Evolutionary conservation across 345 rosid species (phyloP).

Genomic region (Bruguiera gymnorhiza): DNA sequence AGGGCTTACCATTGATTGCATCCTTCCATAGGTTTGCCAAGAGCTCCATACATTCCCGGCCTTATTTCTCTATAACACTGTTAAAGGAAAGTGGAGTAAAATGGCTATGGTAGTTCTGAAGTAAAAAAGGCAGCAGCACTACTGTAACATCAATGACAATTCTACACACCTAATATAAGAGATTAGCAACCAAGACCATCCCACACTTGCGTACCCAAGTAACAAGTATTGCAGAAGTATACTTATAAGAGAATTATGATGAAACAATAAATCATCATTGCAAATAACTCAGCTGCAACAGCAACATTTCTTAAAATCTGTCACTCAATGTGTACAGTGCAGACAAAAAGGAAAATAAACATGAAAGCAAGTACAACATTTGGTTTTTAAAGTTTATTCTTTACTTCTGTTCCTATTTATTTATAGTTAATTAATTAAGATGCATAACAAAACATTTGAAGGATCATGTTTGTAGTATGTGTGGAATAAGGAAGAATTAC

Average conservation of each 20-base stretch:
- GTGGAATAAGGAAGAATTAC: constrained; percentile 14
- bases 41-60: constrained; percentile 62
- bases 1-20: constrained; percentile 66
- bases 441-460: background rate
- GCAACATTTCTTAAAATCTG: background rate
- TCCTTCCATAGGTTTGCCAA: constrained; percentile 77
- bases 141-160: too few relatives aligned
- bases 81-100: background rate
- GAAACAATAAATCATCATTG: too few relatives aligned
- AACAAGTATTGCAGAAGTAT: too few relatives aligned
- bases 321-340: background rate
- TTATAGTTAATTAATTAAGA: background rate
- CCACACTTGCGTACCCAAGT: too few relatives aligned
- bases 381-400: background rate
- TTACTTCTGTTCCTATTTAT: background rate
- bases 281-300: background rate
- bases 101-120: too few relatives aligned
- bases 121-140: background rate
- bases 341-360: background rate
- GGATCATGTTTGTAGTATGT: background rate
- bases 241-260: too few relatives aligned
- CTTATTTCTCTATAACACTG: constrained; percentile 71
- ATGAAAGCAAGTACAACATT: background rate
- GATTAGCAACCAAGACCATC: too few relatives aligned
- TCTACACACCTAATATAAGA: too few relatives aligned